A percentile compares a stretch with the other conserved stretches of the same genome.
These are phyloP conservation scores for Lactarius sanguifluus DNA, from an alignment of 768 basidiomycete species.

Conservation along the genomic window DNA sequence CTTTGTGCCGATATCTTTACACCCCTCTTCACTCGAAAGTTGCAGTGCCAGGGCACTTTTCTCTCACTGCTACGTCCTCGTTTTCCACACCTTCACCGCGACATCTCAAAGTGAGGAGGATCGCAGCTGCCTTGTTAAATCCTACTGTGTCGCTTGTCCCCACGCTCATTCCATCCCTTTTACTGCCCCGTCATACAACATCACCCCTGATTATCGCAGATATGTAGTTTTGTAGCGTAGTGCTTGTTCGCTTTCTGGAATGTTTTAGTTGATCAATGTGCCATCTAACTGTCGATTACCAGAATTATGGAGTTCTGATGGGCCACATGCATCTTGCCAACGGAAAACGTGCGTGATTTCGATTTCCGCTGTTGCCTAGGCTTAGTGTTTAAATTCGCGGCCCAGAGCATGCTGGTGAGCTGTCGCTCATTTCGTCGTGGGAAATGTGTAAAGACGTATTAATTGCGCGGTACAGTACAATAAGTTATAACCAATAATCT, in stretches of 20 bases:
- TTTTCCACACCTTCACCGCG: conserved; percentile 30
- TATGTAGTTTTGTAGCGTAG: conserved; percentile 40
- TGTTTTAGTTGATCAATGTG: conserved; percentile 21
- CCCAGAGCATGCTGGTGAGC: not conserved
- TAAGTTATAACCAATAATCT: not conserved
- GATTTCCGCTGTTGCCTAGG: conserved; percentile 9
- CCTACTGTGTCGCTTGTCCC: conserved; percentile 19
- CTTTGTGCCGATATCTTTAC: conserved; percentile 14
- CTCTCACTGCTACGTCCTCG: conserved; percentile 28
- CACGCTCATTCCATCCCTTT: not conserved
- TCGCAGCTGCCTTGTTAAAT: conserved; percentile 8
- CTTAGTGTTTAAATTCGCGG: not conserved
- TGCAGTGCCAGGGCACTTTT: conserved; percentile 17
- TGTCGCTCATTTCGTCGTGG: not conserved
- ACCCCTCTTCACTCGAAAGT: not conserved
- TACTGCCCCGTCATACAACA: conserved; percentile 27
- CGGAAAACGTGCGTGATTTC: not conserved
- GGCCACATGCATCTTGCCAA: not conserved
- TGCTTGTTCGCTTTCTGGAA: conserved; percentile 29
- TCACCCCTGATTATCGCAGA: conserved; percentile 30
- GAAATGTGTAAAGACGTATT: not conserved
- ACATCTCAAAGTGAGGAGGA: conserved; percentile 29
- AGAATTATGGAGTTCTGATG: conserved; percentile 9
- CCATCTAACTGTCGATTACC: conserved; percentile 5
- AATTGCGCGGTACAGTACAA: not conserved